Conservation (phyloP, 345 rosid genomes). For the Zanthoxylum bungeanum region DNA sequence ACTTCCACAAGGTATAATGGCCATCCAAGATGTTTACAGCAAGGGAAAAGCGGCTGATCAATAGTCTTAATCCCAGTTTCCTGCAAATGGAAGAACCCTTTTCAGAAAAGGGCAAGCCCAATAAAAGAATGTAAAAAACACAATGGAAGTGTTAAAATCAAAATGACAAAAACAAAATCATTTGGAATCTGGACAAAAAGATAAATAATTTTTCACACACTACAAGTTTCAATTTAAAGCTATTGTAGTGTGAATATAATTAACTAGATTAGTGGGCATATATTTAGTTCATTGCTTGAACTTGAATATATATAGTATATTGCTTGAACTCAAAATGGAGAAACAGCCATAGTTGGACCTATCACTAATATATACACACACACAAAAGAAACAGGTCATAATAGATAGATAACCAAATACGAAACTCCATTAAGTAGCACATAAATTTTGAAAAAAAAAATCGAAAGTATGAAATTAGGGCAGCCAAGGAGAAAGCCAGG, state of each 20-base stretch:
- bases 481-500: background rate
- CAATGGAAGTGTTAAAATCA: too few relatives aligned
- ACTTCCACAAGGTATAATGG: slow-evolving; percentile 75
- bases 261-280: background rate
- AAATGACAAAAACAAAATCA: too few relatives aligned
- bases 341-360: background rate
- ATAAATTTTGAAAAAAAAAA: background rate
- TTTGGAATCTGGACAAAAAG: too few relatives aligned
- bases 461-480: background rate
- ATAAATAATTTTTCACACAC: too few relatives aligned
- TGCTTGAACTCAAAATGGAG: background rate
- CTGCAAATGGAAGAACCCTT: slow-evolving; percentile 24
- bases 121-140: too few relatives aligned
- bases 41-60: slow-evolving; percentile 1
- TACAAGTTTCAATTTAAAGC: background rate
- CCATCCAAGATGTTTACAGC: slow-evolving; percentile 55
- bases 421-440: background rate
- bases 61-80: background rate
- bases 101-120: too few relatives aligned
- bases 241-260: background rate
- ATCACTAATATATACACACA: too few relatives aligned
- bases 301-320: too few relatives aligned
- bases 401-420: background rate
- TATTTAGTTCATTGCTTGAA: background rate
- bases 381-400: background rate